Evolutionary conservation across 768 basidiomycete species (phyloP).

Genomic region (Amylocystis lapponica): DNA sequence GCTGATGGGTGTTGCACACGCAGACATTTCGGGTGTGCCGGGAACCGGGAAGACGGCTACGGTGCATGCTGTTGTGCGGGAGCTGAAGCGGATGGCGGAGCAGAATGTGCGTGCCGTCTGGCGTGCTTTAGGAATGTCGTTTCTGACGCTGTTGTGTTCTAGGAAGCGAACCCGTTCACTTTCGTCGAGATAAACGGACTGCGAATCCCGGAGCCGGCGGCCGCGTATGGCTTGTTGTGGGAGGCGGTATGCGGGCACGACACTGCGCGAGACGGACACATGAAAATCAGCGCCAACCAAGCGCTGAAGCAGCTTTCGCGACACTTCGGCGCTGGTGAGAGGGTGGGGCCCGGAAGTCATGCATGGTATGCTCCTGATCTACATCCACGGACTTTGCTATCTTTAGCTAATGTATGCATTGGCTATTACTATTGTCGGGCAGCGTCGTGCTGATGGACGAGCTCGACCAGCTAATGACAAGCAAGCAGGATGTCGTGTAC

Average conservation of each 20-base stretch:
- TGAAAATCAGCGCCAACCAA: constrained; percentile 71
- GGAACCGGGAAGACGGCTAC: constrained; percentile 99
- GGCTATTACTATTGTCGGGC: constrained; percentile 1
- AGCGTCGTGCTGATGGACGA: constrained; percentile 99
- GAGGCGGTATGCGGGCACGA: constrained; percentile 85
- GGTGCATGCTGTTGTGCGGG: constrained; percentile 86
- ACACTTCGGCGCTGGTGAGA: constrained; percentile 65
- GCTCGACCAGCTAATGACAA: constrained; percentile 91
- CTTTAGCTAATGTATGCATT: not conserved
- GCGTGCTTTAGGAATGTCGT: not conserved
- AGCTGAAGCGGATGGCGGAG: constrained; percentile 85
- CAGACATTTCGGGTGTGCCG: constrained; percentile 98
- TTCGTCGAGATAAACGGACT: constrained; percentile 98
- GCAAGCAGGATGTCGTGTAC: constrained; percentile 97
- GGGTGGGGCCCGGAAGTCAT: constrained; percentile 72
- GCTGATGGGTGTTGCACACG: not conserved
- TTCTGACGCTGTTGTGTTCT: constrained; percentile 1
- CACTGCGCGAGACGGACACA: constrained; percentile 50
- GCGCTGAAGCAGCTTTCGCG: constrained; percentile 72
- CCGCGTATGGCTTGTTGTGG: constrained; percentile 91
- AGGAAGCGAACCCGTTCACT: constrained; percentile 93
- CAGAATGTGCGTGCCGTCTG: constrained; percentile 47
- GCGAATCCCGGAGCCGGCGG: constrained; percentile 86
- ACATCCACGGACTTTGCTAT: not conserved
- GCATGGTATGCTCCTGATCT: constrained; percentile 63